Evolutionary conservation across 805 yeast species (phyloP).

Genomic region (Kluyveromyces wickerhamii): DNA sequence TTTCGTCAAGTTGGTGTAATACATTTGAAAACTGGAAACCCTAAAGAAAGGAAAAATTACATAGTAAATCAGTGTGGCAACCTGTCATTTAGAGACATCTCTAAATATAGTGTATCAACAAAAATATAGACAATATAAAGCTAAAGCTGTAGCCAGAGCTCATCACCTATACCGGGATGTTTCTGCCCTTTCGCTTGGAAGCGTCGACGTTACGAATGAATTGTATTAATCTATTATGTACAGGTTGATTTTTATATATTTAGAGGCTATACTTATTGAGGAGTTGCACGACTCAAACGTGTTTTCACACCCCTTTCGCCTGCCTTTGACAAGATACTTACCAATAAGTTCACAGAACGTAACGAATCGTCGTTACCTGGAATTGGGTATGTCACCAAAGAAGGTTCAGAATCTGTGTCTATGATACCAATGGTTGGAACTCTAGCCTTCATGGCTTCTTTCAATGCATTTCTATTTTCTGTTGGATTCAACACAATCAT

Average conservation of each 20-base stretch:
- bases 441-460: conserved; percentile 73
- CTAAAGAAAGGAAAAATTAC: too few relatives aligned
- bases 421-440: conserved; percentile 91
- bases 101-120: too few relatives aligned
- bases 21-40: too few relatives aligned
- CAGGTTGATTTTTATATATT: neutral
- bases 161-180: too few relatives aligned
- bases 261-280: neutral
- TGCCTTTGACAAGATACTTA: conserved; percentile 79
- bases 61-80: too few relatives aligned
- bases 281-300: conserved; percentile 36
- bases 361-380: conserved; percentile 93
- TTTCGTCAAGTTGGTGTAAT: too few relatives aligned
- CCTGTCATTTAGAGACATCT: too few relatives aligned
- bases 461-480: conserved; percentile 71
- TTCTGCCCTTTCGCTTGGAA: too few relatives aligned
- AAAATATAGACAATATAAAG: too few relatives aligned
- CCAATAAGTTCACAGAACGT: conserved; percentile 69
- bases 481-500: conserved; percentile 81
- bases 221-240: too few relatives aligned
- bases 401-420: conserved; percentile 91
- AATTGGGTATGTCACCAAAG: conserved; percentile 83
- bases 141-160: too few relatives aligned
- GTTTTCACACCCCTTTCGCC: conserved; percentile 68
- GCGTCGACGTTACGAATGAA: too few relatives aligned